Evolutionary conservation across 805 yeast species (phyloP).

Genomic region (Metschnikowia continentalis): DNA sequence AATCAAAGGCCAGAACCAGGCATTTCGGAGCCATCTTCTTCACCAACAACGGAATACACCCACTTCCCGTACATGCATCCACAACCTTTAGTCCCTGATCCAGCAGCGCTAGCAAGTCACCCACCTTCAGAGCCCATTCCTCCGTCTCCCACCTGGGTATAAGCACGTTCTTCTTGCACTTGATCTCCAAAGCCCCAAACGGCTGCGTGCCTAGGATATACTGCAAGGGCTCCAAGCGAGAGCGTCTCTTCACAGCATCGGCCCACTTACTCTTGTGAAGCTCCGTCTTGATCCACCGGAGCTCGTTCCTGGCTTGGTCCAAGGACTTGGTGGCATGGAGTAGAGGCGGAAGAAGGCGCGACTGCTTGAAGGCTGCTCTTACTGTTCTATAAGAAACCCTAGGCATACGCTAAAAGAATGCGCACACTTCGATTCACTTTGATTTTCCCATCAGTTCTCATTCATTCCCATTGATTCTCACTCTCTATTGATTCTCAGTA

Average conservation of each 20-base stretch:
- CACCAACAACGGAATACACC: slow-evolving; percentile 70
- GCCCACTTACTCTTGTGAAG: slow-evolving; percentile 45
- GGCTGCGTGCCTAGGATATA: slow-evolving; percentile 86
- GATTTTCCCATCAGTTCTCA: neutral
- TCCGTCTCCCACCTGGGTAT: slow-evolving; percentile 97
- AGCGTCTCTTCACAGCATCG: slow-evolving; percentile 52
- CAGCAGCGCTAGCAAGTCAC: neutral
- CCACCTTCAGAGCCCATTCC: slow-evolving; percentile 58
- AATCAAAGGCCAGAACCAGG: slow-evolving; percentile 49
- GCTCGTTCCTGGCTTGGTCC: slow-evolving; percentile 49
- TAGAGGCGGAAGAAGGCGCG: slow-evolving; percentile 30
- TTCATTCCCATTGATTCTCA: neutral
- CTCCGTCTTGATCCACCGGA: slow-evolving; percentile 61
- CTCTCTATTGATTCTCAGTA: neutral
- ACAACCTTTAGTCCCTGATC: slow-evolving; percentile 4
- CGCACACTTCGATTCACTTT: neutral
- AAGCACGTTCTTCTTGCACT: slow-evolving; percentile 61
- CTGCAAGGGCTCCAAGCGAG: slow-evolving; percentile 66
- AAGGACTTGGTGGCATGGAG: slow-evolving; percentile 29
- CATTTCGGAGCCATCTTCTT: slow-evolving; percentile 19
- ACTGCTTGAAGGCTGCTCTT: slow-evolving; percentile 24
- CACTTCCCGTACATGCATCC: slow-evolving; percentile 33
- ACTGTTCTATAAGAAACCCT: slow-evolving; percentile 27
- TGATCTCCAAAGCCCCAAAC: slow-evolving; percentile 63
- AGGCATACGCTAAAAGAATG: slow-evolving; percentile 21